Evolutionary conservation across 1,139 yeast genomes (phyloP).

Genomic region (Candida smagusa): DNA sequence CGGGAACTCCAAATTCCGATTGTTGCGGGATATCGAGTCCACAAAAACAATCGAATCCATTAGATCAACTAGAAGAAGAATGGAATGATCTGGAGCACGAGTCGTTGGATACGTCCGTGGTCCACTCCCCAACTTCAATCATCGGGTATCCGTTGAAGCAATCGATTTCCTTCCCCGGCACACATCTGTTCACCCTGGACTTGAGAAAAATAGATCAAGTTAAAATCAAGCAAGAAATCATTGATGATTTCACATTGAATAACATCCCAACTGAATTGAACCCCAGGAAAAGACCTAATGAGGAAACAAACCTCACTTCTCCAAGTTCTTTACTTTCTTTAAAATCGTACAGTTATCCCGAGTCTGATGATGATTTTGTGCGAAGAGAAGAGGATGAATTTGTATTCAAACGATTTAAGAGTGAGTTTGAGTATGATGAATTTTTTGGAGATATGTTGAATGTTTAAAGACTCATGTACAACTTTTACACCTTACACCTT

Average conservation of each 20-base stretch:
- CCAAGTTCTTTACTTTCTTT: constrained; percentile 35
- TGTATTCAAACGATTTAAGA: constrained; percentile 8
- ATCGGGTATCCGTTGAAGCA: constrained; percentile 12
- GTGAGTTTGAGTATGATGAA: too few species aligned
- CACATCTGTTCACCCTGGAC: constrained; percentile 1
- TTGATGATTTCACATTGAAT: constrained; percentile 38
- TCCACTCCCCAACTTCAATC: constrained; percentile 6
- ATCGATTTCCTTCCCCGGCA: constrained; percentile 11
- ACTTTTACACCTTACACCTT: too few species aligned
- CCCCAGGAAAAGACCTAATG: neutral
- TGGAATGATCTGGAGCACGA: neutral
- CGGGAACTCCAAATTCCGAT: neutral
- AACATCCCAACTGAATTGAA: constrained; percentile 30
- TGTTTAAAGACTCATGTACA: too few species aligned
- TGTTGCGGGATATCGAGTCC: neutral
- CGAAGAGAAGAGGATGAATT: constrained; percentile 1
- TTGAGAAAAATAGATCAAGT: constrained; percentile 21
- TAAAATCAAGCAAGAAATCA: constrained; percentile 40
- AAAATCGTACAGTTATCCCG: constrained; percentile 25
- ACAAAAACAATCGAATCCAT: constrained; percentile 5
- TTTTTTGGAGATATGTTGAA: too few species aligned
- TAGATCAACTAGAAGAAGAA: constrained; percentile 4
- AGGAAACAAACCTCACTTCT: constrained; percentile 24
- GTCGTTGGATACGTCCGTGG: constrained; percentile 5
- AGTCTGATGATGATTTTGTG: constrained; percentile 15